A percentile compares a stretch with the other conserved stretches of the same genome.
Evolutionary conservation across 148 eudicot species (phyloP).

Genomic region (Pouteria glomerata): DNA sequence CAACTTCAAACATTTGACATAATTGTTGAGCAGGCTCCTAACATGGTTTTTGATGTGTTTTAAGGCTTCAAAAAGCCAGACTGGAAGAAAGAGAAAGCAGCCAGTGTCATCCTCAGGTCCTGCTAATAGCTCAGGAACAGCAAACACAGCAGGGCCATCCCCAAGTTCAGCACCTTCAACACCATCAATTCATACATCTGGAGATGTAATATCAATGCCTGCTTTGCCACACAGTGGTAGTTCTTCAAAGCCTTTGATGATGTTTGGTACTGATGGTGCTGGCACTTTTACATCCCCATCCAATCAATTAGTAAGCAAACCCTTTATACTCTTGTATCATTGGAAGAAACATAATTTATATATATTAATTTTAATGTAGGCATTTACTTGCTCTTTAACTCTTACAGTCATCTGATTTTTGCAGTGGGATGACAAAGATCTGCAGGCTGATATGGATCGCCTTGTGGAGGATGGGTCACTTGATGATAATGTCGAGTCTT

Average conservation of each 20-base stretch:
- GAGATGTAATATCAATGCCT: slow-evolving; percentile 88
- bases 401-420: slow-evolving; percentile 8
- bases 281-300: slow-evolving; percentile 40
- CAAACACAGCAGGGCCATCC: slow-evolving; percentile 88
- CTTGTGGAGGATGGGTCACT: slow-evolving; percentile 55
- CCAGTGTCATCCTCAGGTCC: slow-evolving; percentile 90
- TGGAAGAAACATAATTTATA: not conserved
- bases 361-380: not conserved
- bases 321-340: slow-evolving; percentile 5
- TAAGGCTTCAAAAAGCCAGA: slow-evolving; percentile 69
- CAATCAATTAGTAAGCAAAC: slow-evolving; percentile 45
- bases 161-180: slow-evolving; percentile 94
- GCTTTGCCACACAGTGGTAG: slow-evolving; percentile 41
- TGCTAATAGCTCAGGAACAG: slow-evolving; percentile 94
- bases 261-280: slow-evolving; percentile 41
- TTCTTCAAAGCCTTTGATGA: slow-evolving; percentile 46
- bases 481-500: slow-evolving; percentile 64
- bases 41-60: slow-evolving; percentile 18
- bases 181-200: slow-evolving; percentile 87
- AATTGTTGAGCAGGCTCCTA: slow-evolving; percentile 16
- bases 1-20: not conserved
- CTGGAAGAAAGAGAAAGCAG: slow-evolving; percentile 84
- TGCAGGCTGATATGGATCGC: slow-evolving; percentile 45
- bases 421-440: slow-evolving; percentile 23
- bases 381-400: not conserved